Percentiles rank a stretch among this genome's conserved stretches.
These are phyloP conservation scores for Phylloporus sp. DNA, from an alignment of 1,284 basidiomycete species.

Conservation along the genomic window DNA sequence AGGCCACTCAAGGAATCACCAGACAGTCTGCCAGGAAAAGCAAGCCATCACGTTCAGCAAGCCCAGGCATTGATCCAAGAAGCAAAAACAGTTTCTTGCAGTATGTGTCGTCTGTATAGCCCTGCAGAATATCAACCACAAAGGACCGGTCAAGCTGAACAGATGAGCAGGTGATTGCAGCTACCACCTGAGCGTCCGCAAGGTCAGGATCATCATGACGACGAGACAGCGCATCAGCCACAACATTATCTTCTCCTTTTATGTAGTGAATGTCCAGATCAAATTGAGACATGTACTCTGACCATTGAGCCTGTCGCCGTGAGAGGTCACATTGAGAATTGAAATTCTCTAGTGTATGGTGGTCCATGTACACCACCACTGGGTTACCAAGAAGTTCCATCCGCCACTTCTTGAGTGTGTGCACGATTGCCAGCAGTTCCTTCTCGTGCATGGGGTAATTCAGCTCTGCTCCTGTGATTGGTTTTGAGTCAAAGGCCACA, in stretches of 20 bases:
- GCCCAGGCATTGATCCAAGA: neutral
- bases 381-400: constrained; percentile 38
- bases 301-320: neutral
- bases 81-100: constrained; percentile 23
- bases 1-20: too few relatives aligned
- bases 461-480: constrained; percentile 25
- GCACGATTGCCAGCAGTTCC: constrained; percentile 41
- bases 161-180: constrained; percentile 4
- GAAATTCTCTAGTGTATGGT: neutral
- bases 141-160: constrained; percentile 29
- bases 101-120: constrained; percentile 31
- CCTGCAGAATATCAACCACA: too few relatives aligned
- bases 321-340: neutral
- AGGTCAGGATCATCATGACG: too few relatives aligned
- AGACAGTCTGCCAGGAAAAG: too few relatives aligned
- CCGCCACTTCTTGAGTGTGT: too few relatives aligned
- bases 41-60: too few relatives aligned
- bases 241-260: neutral
- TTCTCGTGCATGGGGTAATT: constrained; percentile 46
- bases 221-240: neutral
- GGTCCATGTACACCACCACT: neutral
- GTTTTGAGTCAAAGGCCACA: neutral
- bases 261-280: neutral
- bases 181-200: neutral
- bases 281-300: neutral